Conservation (phyloP, 2,329 filamentous ascomycete species). For the Onygenales sp. region DNA sequence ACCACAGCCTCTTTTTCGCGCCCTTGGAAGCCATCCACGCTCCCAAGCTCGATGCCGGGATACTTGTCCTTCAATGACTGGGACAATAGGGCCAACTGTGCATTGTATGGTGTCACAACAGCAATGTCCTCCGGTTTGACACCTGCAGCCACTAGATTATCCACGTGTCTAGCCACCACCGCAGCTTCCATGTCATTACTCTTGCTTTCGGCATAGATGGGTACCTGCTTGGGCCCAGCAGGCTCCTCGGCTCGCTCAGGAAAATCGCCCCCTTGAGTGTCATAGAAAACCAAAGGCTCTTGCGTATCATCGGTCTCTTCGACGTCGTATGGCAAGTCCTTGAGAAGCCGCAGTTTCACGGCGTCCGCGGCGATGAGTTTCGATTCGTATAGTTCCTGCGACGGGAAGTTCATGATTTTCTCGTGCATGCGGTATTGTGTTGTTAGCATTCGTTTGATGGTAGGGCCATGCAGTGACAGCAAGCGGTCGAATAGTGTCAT, state of each 20-base stretch:
- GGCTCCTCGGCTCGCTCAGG: slow-evolving; percentile 67
- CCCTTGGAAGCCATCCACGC: slow-evolving; percentile 94
- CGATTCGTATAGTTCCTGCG: slow-evolving; percentile 74
- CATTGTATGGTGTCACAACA: slow-evolving; percentile 93
- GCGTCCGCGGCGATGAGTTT: slow-evolving; percentile 70
- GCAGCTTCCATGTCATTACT: slow-evolving; percentile 85
- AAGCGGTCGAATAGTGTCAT: slow-evolving; percentile 90
- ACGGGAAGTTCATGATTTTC: slow-evolving; percentile 89
- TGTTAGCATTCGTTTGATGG: slow-evolving; percentile 89
- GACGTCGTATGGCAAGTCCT: slow-evolving; percentile 68
- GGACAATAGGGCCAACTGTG: slow-evolving; percentile 73
- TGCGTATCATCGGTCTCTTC: slow-evolving; percentile 73
- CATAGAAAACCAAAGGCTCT: slow-evolving; percentile 85
- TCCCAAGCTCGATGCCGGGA: slow-evolving; percentile 84
- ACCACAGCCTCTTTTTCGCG: slow-evolving; percentile 94
- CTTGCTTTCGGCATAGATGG: slow-evolving; percentile 63
- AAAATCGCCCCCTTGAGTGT: slow-evolving; percentile 91
- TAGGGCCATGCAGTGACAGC: slow-evolving; percentile 66
- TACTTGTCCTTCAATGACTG: slow-evolving; percentile 68
- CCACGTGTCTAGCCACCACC: slow-evolving; percentile 69
- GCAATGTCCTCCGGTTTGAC: slow-evolving; percentile 78
- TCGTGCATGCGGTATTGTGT: slow-evolving; percentile 98
- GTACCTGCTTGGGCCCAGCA: slow-evolving; percentile 24
- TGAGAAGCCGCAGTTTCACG: slow-evolving; percentile 67
- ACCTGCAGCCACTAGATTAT: slow-evolving; percentile 65